Percentiles rank a stretch among this genome's conserved stretches.
Evolutionary conservation across 2,329 filamentous ascomycete genomes (phyloP).

Genomic region (Stemphylium vesicarium): DNA sequence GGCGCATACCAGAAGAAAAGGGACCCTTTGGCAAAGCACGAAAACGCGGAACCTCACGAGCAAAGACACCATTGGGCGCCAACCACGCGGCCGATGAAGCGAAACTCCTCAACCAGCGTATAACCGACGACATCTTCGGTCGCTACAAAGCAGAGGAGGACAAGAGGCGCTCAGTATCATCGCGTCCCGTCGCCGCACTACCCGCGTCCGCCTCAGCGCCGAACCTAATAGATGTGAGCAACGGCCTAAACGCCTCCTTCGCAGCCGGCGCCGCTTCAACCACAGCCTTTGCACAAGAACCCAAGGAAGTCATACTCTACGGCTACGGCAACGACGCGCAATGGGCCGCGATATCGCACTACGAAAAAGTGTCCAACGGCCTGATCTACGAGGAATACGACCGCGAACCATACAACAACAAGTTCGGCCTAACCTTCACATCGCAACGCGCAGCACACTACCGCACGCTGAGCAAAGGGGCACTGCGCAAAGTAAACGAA

Average conservation of each 20-base stretch:
- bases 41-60: slow-evolving; percentile 55
- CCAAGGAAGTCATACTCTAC: slow-evolving; percentile 82
- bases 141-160: slow-evolving; percentile 40
- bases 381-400: slow-evolving; percentile 93
- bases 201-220: slow-evolving; percentile 42
- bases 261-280: slow-evolving; percentile 40
- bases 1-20: slow-evolving; percentile 63
- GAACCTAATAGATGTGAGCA: slow-evolving; percentile 40
- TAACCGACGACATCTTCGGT: slow-evolving; percentile 57
- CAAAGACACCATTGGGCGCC: slow-evolving; percentile 62
- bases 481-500: slow-evolving; percentile 78
- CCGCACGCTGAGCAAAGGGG: slow-evolving; percentile 70
- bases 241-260: slow-evolving; percentile 35
- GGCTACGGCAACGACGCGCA: slow-evolving; percentile 74
- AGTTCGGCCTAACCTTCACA: slow-evolving; percentile 75
- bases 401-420: slow-evolving; percentile 76
- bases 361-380: slow-evolving; percentile 80
- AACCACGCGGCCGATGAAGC: slow-evolving; percentile 63
- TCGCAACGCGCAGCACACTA: slow-evolving; percentile 71
- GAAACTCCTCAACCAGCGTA: slow-evolving; percentile 52
- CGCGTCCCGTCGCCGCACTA: slow-evolving; percentile 29
- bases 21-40: slow-evolving; percentile 66
- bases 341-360: slow-evolving; percentile 89
- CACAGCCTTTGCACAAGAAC: slow-evolving; percentile 56
- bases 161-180: slow-evolving; percentile 36